A percentile compares a stretch with the other conserved stretches of the same genome.
These are phyloP conservation scores for Coniella vitis DNA, from an alignment of 2,329 filamentous ascomycete genomes.

Conservation along the genomic window DNA sequence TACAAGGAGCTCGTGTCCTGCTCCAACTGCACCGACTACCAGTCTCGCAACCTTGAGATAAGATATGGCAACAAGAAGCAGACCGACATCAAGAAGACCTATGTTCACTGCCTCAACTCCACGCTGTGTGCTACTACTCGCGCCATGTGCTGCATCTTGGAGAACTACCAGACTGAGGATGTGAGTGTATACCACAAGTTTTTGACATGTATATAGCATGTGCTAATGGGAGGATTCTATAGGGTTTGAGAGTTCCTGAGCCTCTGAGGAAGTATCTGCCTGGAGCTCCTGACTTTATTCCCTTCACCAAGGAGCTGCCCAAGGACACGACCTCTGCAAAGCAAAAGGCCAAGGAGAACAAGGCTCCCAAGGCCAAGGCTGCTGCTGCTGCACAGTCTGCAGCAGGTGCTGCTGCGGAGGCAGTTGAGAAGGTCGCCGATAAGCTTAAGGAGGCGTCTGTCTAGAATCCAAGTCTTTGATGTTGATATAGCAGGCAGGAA, in stretches of 20 bases:
- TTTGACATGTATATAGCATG: too few relatives aligned
- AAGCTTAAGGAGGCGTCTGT: conserved; percentile 24
- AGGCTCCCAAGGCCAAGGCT: conserved; percentile 20
- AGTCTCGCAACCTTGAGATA: conserved; percentile 89
- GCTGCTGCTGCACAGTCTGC: conserved; percentile 17
- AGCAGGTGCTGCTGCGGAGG: conserved; percentile 15
- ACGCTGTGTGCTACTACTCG: conserved; percentile 71
- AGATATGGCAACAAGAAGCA: conserved; percentile 82
- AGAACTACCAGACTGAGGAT: conserved; percentile 93
- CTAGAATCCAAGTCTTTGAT: conserved; percentile 9
- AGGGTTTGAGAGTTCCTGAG: conserved; percentile 75
- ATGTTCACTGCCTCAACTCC: conserved; percentile 77
- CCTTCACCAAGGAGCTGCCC: conserved; percentile 77
- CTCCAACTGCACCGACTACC: conserved; percentile 98
- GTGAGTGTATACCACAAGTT: conserved; percentile 42
- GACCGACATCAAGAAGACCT: conserved; percentile 81
- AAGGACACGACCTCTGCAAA: conserved; percentile 46
- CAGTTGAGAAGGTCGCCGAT: conserved; percentile 21
- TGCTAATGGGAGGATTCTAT: too few relatives aligned
- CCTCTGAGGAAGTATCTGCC: conserved; percentile 84
- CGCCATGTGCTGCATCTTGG: conserved; percentile 87
- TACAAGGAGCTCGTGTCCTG: conserved; percentile 98
- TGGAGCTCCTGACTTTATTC: conserved; percentile 81
- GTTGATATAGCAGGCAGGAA: neutral
- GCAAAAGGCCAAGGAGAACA: conserved; percentile 20